Base-by-base conservation (phyloP, 2,329 filamentous ascomycete genomes). In the Hysterium pulicare region DNA sequence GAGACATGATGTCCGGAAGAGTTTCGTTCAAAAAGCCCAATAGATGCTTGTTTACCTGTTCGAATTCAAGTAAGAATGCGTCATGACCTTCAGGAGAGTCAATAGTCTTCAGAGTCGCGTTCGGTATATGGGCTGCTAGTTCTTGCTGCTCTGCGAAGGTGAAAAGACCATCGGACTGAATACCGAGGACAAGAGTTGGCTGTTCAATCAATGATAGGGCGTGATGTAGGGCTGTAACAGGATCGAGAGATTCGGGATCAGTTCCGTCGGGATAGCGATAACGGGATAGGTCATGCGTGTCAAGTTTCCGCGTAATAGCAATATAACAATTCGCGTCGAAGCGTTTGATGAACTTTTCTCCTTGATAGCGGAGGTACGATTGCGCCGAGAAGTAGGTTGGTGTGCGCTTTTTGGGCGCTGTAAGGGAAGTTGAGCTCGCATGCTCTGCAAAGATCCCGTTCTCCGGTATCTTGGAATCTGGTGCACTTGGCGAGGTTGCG, bases 251-350 rank as follows among this genome's bases (percentile, higher is more conserved):
- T 4, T 62, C 55, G 8, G 59, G 51, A 23, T 55, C 50, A 31
- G 47, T 37, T 9, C 58, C 61, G 23, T 57, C 53, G 59, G 72
- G 24, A 63, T 66, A 72, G 4, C 91, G 84, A 61, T 84, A 81
- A 32, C 90, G 81, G 11, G 90, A 94, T 20, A 98, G 82, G 64
- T 98, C 93, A 67, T 98, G 93, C 0, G 93, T 97, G 64, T 98
- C 93, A 13, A 98, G 80, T 69, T 98, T 98, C 58, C 93, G 86
- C 4, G 93, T 97, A 68, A 98, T 96, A 53, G 93, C 90, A 55
- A 98, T 97, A 72, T 98, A 98, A 72, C 93, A 98, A 67, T 98
- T 98, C 58, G 90, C 88, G 68, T 98, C 93, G 66, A 97, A 98
- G 8, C 93, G 86, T 67, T 87, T 90, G 57, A 97, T 93, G 58